phyloP scores from a whole-genome alignment of 202 grass and related monocot species.

The Panicum virgatum region DNA sequence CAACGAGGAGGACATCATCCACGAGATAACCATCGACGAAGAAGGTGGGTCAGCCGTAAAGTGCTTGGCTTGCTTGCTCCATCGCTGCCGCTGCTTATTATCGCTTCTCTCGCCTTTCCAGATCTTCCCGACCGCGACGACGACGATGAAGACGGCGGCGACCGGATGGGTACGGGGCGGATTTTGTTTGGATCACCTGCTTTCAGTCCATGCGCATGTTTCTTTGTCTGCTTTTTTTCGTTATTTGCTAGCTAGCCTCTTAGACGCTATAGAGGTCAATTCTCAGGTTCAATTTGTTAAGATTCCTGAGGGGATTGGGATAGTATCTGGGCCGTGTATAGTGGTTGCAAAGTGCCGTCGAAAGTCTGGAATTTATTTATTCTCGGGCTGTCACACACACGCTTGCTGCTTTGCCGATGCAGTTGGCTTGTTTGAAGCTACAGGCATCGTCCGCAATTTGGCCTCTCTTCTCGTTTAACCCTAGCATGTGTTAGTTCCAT shows the following conservation, averaged over 20 bases:
- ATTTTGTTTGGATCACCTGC: neutral
- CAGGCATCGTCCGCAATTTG: neutral
- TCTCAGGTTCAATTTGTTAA: neutral
- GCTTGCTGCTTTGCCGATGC: neutral
- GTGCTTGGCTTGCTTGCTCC: neutral
- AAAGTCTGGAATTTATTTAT: neutral
- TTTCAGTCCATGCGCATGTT: neutral
- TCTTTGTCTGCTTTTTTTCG: neutral
- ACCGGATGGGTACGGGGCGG: slow-evolving; percentile 35
- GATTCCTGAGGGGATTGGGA: neutral
- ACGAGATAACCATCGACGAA: slow-evolving; percentile 69
- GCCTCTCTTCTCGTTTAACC: neutral
- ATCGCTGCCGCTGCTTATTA: neutral
- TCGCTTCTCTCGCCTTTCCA: slow-evolving; percentile 3
- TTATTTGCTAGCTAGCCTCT: neutral
- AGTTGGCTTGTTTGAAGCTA: neutral
- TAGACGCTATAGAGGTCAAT: neutral
- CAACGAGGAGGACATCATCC: slow-evolving; percentile 56
- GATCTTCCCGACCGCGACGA: slow-evolving; percentile 72
- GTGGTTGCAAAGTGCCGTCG: neutral
- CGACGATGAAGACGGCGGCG: neutral
- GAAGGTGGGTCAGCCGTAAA: slow-evolving; percentile 50
- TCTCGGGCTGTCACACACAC: neutral
- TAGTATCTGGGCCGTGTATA: neutral
- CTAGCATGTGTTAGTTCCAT: neutral